Conservation (phyloP, 805 yeast genomes). For the Nakazawaea ambrosiae region DNA sequence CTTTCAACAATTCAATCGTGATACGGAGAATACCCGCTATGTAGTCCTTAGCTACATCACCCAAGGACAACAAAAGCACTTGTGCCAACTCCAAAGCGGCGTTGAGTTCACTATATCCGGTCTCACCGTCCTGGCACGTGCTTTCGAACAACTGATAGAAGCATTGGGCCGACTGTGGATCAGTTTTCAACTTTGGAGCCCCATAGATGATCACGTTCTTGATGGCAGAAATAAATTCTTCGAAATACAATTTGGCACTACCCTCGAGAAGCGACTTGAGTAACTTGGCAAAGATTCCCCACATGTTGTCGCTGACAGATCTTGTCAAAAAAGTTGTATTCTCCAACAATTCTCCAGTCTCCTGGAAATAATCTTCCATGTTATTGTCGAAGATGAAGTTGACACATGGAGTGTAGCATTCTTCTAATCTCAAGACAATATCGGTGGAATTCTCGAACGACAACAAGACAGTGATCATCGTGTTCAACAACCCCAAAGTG, state of each 20-base stretch:
- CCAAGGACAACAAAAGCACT: slow-evolving; percentile 53
- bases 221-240: slow-evolving; percentile 67
- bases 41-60: slow-evolving; percentile 35
- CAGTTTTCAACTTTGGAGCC: slow-evolving; percentile 36
- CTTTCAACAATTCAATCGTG: slow-evolving; percentile 32
- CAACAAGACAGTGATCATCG: slow-evolving; percentile 79
- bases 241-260: slow-evolving; percentile 59
- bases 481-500: slow-evolving; percentile 78
- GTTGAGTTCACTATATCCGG: slow-evolving; percentile 49
- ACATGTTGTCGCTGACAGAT: slow-evolving; percentile 59
- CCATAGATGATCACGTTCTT: slow-evolving; percentile 66
- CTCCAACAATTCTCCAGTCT: slow-evolving; percentile 74
- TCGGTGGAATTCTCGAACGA: slow-evolving; percentile 80
- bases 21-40: slow-evolving; percentile 38
- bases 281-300: slow-evolving; percentile 61
- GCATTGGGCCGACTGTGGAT: slow-evolving; percentile 39
- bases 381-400: slow-evolving; percentile 56
- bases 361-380: slow-evolving; percentile 76
- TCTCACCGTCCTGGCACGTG: slow-evolving; percentile 39
- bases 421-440: slow-evolving; percentile 62
- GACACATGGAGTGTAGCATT: slow-evolving; percentile 67
- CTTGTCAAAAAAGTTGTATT: slow-evolving; percentile 62
- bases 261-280: slow-evolving; percentile 29
- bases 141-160: slow-evolving; percentile 43
- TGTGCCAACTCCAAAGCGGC: slow-evolving; percentile 59